Conservation (phyloP, 257 asterid genomes). For the Schizonepeta tenuifolia region DNA sequence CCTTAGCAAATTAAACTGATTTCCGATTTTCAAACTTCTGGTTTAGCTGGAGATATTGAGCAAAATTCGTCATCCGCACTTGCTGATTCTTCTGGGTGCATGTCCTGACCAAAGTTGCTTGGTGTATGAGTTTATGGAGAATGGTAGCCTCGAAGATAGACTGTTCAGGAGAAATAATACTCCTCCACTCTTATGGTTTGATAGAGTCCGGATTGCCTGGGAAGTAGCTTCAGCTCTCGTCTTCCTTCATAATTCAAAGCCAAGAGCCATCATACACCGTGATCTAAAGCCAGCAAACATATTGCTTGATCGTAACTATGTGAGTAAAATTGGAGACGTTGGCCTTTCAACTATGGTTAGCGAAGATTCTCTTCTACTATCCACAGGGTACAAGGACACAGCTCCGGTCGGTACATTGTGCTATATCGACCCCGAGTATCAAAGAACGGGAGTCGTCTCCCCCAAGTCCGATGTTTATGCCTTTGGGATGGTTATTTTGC, state of each 20-base stretch:
- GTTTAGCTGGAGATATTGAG: constrained; percentile 78
- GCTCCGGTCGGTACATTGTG: constrained; percentile 73
- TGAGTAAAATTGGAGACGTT: constrained; percentile 88
- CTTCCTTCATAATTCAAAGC: constrained; percentile 78
- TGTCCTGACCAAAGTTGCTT: constrained; percentile 79
- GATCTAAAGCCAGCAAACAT: constrained; percentile 93
- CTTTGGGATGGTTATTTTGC: constrained; percentile 75
- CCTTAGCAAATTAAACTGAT: background rate
- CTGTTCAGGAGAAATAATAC: constrained; percentile 54
- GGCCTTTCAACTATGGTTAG: constrained; percentile 72
- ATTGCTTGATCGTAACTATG: constrained; percentile 71
- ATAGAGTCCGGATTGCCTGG: constrained; percentile 78
- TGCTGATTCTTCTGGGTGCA: constrained; percentile 88
- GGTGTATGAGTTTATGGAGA: constrained; percentile 88
- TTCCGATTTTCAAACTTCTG: constrained; percentile 22
- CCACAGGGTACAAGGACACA: constrained; percentile 47
- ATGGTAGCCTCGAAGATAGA: constrained; percentile 84
- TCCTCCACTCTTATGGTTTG: constrained; percentile 75
- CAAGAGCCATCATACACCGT: constrained; percentile 78
- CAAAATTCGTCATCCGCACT: constrained; percentile 79
- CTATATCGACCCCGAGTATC: constrained; percentile 93
- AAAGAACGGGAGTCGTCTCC: constrained; percentile 69
- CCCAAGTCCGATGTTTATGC: constrained; percentile 81
- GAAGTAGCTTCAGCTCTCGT: constrained; percentile 88
- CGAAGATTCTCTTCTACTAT: constrained; percentile 42